These are phyloP conservation scores for Astragalus glycyphyllos DNA, from an alignment of 306 rosid genomes.

Conservation along the genomic window DNA sequence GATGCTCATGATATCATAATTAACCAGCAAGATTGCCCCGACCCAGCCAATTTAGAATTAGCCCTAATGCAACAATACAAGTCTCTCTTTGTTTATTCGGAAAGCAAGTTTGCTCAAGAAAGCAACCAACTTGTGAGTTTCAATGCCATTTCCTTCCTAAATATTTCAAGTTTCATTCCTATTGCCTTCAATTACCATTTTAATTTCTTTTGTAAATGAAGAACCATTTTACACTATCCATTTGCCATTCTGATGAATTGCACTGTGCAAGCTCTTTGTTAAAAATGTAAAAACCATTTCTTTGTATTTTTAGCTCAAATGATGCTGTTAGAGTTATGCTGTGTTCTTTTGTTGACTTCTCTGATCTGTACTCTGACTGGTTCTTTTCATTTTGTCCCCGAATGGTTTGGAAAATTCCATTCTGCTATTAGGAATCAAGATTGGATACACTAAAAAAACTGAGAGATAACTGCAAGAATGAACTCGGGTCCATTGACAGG, in stretches of 20 bases:
- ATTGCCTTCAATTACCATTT: slow-evolving; percentile 15
- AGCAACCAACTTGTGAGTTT: slow-evolving; percentile 76
- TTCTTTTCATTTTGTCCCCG: slow-evolving; percentile 8
- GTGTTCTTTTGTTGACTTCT: background rate
- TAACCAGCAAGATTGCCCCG: slow-evolving; percentile 45
- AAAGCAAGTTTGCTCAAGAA: slow-evolving; percentile 64
- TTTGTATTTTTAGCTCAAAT: background rate
- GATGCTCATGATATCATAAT: slow-evolving; percentile 42
- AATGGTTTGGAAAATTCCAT: slow-evolving; percentile 18
- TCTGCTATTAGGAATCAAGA: slow-evolving; percentile 65
- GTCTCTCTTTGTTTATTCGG: slow-evolving; percentile 80
- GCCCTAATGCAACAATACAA: slow-evolving; percentile 83
- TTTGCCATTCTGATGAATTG: slow-evolving; percentile 7
- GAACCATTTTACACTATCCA: background rate
- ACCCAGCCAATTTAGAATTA: slow-evolving; percentile 57
- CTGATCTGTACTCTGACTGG: background rate
- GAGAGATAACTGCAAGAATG: slow-evolving; percentile 85
- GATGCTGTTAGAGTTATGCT: slow-evolving; percentile 16
- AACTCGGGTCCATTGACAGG: slow-evolving; percentile 59
- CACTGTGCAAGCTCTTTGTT: too few species aligned
- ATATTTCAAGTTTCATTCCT: slow-evolving; percentile 19
- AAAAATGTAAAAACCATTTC: background rate
- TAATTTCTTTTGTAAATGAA: background rate
- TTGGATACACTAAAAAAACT: slow-evolving; percentile 61
- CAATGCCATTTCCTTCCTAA: slow-evolving; percentile 17